These are phyloP conservation scores for Trichopus zeylanicus DNA, from an alignment of 116 monocot genomes.

Conservation along the genomic window DNA sequence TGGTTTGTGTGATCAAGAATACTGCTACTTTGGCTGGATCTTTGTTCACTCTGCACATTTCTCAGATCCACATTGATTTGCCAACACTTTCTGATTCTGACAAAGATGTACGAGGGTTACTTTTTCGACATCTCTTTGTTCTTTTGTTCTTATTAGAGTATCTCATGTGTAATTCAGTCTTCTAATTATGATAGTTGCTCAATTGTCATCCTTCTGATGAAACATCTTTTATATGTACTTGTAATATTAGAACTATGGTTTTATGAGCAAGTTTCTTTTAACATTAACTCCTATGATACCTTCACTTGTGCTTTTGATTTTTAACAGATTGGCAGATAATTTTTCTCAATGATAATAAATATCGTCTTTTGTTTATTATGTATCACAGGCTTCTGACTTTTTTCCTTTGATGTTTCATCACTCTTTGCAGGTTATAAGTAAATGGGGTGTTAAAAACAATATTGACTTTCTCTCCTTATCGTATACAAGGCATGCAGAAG, in stretches of 20 bases:
- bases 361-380: no score
- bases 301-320: no score
- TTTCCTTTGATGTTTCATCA: constrained; percentile 2
- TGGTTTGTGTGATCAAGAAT: constrained; percentile 88
- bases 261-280: no score
- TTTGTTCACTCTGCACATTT: constrained; percentile 81
- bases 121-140: background rate
- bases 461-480: constrained; percentile 95
- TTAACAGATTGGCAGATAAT: no score
- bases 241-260: no score
- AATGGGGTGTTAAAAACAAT: constrained; percentile 88
- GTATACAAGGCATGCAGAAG: constrained; percentile 96
- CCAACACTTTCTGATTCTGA: constrained; percentile 89
- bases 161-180: background rate
- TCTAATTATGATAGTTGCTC: background rate
- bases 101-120: constrained; percentile 51
- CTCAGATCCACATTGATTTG: constrained; percentile 79
- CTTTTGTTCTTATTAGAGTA: background rate
- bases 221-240: no score
- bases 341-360: no score
- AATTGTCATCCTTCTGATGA: no score
- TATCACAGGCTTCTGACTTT: background rate
- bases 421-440: constrained; percentile 77
- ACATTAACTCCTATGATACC: no score
- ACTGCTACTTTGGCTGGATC: constrained; percentile 82